Conservation (phyloP, 495 filamentous ascomycete species). For the Cercophora newfieldiana region DNA sequence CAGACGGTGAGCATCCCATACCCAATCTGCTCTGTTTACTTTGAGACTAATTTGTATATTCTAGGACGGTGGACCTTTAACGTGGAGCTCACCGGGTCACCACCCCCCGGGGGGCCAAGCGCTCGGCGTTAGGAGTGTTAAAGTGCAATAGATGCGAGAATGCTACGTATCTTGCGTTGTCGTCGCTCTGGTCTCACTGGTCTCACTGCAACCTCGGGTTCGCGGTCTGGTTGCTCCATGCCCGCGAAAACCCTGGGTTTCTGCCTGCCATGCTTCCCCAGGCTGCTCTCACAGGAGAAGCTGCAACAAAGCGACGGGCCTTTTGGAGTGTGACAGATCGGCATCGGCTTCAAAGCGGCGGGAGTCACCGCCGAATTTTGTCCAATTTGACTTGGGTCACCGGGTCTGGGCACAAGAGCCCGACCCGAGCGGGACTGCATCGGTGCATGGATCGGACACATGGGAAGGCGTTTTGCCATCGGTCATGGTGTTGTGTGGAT, state of each 20-base stretch:
- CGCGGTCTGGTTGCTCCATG: too few relatives aligned
- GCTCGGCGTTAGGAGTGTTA: too few relatives aligned
- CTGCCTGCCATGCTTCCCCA: neutral
- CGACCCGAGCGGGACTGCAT: neutral
- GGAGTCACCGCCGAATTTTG: neutral
- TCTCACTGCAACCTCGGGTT: too few relatives aligned
- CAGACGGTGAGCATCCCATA: slow-evolving; percentile 63
- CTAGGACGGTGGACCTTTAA: slow-evolving; percentile 52
- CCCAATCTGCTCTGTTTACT: neutral
- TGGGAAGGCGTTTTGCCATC: slow-evolving; percentile 7
- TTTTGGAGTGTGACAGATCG: neutral
- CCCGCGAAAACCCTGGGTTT: too few relatives aligned
- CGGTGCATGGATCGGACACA: slow-evolving; percentile 21
- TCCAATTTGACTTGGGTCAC: neutral
- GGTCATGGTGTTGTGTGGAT: neutral
- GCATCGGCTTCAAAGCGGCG: neutral
- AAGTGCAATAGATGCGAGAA: too few relatives aligned
- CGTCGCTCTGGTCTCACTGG: too few relatives aligned
- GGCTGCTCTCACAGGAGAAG: neutral
- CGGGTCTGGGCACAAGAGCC: neutral
- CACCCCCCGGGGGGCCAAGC: slow-evolving; percentile 24
- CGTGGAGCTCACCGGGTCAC: slow-evolving; percentile 35
- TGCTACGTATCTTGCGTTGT: too few relatives aligned
- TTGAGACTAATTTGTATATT: slow-evolving; percentile 9
- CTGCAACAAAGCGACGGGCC: neutral